Conservation (phyloP, 352 stramenopile genomes). For the Phytophthora macrochlamydospora region DNA sequence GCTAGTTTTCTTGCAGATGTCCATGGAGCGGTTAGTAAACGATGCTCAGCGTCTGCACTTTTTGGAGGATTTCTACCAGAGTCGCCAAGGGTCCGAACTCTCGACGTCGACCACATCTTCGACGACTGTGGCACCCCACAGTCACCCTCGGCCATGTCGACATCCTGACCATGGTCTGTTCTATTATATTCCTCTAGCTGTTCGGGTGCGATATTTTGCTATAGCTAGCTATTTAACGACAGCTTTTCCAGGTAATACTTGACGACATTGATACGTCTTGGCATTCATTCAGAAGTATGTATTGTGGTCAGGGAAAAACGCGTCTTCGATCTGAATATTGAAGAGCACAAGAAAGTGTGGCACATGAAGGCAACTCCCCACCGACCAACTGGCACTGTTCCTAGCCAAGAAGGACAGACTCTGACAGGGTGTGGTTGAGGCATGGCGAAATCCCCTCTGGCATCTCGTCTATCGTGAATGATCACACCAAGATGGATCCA, state of each 20-base stretch:
- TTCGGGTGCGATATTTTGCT: conserved; percentile 37
- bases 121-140: conserved; percentile 21
- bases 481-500: too few species aligned
- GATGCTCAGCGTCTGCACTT: conserved; percentile 77
- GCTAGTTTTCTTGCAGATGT: conserved; percentile 52
- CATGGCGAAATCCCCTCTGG: too few species aligned
- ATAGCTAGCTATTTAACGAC: conserved; percentile 42
- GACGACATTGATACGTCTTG: too few species aligned
- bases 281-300: background rate
- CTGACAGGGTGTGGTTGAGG: too few species aligned
- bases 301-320: background rate
- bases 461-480: too few species aligned
- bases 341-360: too few species aligned
- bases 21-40: conserved; percentile 78
- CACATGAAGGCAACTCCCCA: too few species aligned
- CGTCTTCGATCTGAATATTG: too few species aligned
- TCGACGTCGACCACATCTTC: conserved; percentile 17
- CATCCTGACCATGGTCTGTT: conserved; percentile 35
- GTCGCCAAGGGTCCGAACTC: conserved; percentile 17
- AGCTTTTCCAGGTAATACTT: conserved; percentile 2
- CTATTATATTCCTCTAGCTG: conserved; percentile 37
- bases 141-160: conserved; percentile 31
- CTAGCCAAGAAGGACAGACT: too few species aligned
- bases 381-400: too few species aligned
- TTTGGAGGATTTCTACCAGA: conserved; percentile 69